A percentile compares a stretch with the other conserved stretches of the same genome.
These are phyloP conservation scores for Penicillium robsamsonii DNA, from an alignment of 495 filamentous ascomycete genomes.

Conservation along the genomic window DNA sequence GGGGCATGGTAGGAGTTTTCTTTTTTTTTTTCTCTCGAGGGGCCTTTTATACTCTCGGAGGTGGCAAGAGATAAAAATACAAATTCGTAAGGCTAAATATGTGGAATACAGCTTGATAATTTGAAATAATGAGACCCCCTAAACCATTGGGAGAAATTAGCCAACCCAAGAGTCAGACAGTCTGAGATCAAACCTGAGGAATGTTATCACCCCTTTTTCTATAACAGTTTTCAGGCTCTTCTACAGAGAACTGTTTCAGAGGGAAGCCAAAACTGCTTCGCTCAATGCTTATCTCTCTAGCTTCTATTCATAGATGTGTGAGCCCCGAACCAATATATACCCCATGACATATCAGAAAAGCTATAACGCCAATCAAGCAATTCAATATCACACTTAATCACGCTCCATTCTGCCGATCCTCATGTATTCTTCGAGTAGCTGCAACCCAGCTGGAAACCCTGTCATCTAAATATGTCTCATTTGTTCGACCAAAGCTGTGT, in stretches of 20 bases:
- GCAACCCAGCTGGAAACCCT: conserved; percentile 6
- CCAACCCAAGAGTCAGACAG: neutral
- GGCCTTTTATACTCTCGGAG: neutral
- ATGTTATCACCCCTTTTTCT: neutral
- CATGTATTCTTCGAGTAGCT: neutral
- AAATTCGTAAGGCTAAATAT: neutral
- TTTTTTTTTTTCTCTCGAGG: too few relatives aligned
- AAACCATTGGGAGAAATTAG: neutral
- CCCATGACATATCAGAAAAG: neutral
- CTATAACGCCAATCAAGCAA: neutral
- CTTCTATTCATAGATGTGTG: neutral
- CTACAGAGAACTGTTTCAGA: neutral
- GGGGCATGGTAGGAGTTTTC: too few relatives aligned
- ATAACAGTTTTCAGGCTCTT: neutral
- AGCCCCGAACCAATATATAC: neutral
- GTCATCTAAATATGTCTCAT: neutral
- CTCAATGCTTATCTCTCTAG: neutral
- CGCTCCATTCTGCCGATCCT: neutral
- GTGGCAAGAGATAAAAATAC: neutral
- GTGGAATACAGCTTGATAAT: neutral
- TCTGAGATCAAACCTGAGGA: too few relatives aligned
- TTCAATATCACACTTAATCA: neutral
- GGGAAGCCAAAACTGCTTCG: neutral
- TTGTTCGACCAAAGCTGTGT: conserved; percentile 4
- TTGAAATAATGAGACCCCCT: neutral